Base-by-base conservation (phyloP, 495 filamentous ascomycete genomes). In the Chaetomium fimeti region DNA sequence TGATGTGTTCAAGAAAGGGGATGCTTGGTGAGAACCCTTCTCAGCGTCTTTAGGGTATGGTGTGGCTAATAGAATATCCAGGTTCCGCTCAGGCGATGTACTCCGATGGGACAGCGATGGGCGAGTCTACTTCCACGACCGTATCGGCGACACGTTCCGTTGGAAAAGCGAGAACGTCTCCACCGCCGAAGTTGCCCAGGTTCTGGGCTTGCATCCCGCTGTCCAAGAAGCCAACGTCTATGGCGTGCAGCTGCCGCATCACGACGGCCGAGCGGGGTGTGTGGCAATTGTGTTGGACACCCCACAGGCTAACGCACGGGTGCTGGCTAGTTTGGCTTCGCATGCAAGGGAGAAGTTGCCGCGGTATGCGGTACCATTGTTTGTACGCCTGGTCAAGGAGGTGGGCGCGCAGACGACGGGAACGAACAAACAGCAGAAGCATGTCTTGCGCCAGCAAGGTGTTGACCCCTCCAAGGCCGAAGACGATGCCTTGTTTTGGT, bases 111-210 rank as follows among this genome's bases (percentile, higher is more conserved):
- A 91, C 62, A 59, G 62, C 0, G 87, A 95, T 57, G 90, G 91
- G 1, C 81, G 87, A 12, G 87, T 87, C 80, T 97, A 83, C 76
- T 98, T 98, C 77, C 83, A 84, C 54, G 93, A 98, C 73, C 87
- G 92, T 7, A 87, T 98, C 36, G 93, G 93, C 32, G 93, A 98
- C 69, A 97, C 93, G 0, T 98, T 90, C 78, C 86, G 93, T n/a
- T 98, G 93, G 93, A 96, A 96, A 79, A 86, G 85, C 57, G 93
- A 98, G 76, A 98, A 97, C 56, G 91, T 96, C 5, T 89, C 87
- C 7, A 93, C 92, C 2, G 86, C 87, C 18, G 93, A 95, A 63
- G 93, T 95, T 2, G 81, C 85, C 28, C 85, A 91, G 60, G 85
- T 85, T 0, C 66, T 97, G 0, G 88, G 90, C 4, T 66, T 74